These are phyloP conservation scores for Sporothrix globosa DNA, from an alignment of 2,329 filamentous ascomycete genomes.

Conservation along the genomic window DNA sequence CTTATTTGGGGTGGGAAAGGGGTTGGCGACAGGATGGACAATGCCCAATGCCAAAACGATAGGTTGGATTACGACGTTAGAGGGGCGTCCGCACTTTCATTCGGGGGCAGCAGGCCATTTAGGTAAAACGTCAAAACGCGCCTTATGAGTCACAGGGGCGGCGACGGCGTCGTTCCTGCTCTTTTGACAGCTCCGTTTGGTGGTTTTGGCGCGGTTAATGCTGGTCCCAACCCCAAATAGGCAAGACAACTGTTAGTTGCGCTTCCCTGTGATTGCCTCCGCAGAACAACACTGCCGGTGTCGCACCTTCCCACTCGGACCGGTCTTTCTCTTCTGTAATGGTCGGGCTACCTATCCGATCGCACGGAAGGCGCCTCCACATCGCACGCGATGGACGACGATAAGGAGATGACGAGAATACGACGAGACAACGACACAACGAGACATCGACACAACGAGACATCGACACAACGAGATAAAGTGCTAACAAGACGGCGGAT, in stretches of 20 bases:
- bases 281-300: not conserved
- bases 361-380: too few species aligned
- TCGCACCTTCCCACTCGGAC: not conserved
- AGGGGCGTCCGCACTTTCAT: too few species aligned
- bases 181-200: not conserved
- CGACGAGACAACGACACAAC: too few species aligned
- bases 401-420: not conserved
- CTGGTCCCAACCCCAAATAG: conserved; percentile 1
- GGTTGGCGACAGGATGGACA: too few species aligned
- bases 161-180: not conserved
- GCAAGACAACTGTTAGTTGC: not conserved
- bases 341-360: too few species aligned
- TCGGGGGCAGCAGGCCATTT: too few species aligned
- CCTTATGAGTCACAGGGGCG: conserved; percentile 7
- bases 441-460: too few species aligned
- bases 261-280: not conserved
- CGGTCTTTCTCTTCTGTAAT: not conserved
- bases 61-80: too few species aligned
- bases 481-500: too few species aligned
- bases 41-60: too few species aligned
- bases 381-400: not conserved
- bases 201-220: not conserved
- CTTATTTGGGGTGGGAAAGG: too few species aligned
- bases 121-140: not conserved
- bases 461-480: too few species aligned